phyloP scores from a whole-genome alignment of 2,329 filamentous ascomycete genomes.

The Hansfordia pulvinata region DNA sequence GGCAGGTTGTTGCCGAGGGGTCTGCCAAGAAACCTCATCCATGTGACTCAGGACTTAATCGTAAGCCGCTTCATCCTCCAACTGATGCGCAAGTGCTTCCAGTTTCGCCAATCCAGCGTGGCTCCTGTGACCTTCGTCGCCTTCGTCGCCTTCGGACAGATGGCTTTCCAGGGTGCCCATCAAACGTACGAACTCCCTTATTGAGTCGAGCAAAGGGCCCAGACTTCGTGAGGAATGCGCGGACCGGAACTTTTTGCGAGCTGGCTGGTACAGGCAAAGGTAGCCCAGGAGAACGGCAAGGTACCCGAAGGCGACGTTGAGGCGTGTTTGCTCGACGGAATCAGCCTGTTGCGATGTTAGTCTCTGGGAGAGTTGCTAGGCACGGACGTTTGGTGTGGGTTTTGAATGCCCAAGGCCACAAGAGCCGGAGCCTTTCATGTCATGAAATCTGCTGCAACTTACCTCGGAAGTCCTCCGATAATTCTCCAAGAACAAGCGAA shows the following conservation, averaged over 20 bases:
- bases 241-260: constrained; percentile 26
- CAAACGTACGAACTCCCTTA: constrained; percentile 43
- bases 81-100: constrained; percentile 23
- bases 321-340: constrained; percentile 59
- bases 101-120: constrained; percentile 21
- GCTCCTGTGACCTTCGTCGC: constrained; percentile 17
- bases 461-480: constrained; percentile 56
- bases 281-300: constrained; percentile 75
- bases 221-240: constrained; percentile 29
- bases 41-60: too few relatives aligned
- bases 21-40: too few relatives aligned
- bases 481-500: constrained; percentile 54
- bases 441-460: constrained; percentile 22
- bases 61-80: constrained; percentile 16
- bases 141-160: too few relatives aligned
- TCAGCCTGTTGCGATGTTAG: constrained; percentile 36
- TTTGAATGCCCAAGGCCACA: too few relatives aligned
- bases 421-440: too few relatives aligned
- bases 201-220: constrained; percentile 31
- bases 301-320: constrained; percentile 78
- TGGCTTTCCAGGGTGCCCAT: too few relatives aligned
- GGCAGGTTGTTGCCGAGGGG: too few relatives aligned
- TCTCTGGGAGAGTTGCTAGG: constrained; percentile 4
- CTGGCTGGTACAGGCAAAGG: constrained; percentile 45
- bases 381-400: not conserved